A percentile compares a stretch with the other conserved stretches of the same genome.
These are phyloP conservation scores for Elsinoe necatrix DNA, from an alignment of 2,329 filamentous ascomycete species.

Conservation along the genomic window DNA sequence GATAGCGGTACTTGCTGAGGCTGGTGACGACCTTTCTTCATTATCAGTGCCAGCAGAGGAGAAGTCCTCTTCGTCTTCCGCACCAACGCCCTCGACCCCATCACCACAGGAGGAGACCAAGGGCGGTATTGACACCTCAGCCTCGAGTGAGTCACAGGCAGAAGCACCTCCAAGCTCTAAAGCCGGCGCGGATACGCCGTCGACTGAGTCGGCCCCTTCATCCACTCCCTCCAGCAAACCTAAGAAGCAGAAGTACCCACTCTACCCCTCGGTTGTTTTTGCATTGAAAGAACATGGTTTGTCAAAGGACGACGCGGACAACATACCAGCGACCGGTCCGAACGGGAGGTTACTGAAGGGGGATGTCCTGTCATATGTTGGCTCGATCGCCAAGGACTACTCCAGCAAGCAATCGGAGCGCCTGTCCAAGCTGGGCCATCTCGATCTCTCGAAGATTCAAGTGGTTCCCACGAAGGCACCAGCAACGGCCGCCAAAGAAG, in stretches of 20 bases:
- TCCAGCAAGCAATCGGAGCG: slow-evolving; percentile 62
- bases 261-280: slow-evolving; percentile 75
- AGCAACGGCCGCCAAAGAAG: slow-evolving; percentile 39
- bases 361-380: slow-evolving; percentile 84
- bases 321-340: slow-evolving; percentile 82
- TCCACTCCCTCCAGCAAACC: slow-evolving; percentile 35
- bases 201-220: neutral
- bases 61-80: slow-evolving; percentile 34
- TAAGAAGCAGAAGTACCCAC: slow-evolving; percentile 60
- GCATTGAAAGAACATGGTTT: slow-evolving; percentile 74
- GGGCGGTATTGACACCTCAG: slow-evolving; percentile 19
- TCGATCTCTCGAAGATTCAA: slow-evolving; percentile 95
- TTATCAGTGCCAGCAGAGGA: slow-evolving; percentile 70
- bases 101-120: slow-evolving; percentile 22
- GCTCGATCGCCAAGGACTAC: slow-evolving; percentile 63
- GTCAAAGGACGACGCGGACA: slow-evolving; percentile 62
- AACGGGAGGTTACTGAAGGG: slow-evolving; percentile 87
- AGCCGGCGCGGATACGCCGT: slow-evolving; percentile 16
- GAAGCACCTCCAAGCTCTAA: slow-evolving; percentile 26
- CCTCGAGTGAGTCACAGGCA: slow-evolving; percentile 20
- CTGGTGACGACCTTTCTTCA: slow-evolving; percentile 66
- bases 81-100: slow-evolving; percentile 25
- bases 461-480: slow-evolving; percentile 46
- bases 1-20: slow-evolving; percentile 75
- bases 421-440: slow-evolving; percentile 67